Conservation (phyloP, 2,329 filamentous ascomycete species). For the Metarhizium album region DNA sequence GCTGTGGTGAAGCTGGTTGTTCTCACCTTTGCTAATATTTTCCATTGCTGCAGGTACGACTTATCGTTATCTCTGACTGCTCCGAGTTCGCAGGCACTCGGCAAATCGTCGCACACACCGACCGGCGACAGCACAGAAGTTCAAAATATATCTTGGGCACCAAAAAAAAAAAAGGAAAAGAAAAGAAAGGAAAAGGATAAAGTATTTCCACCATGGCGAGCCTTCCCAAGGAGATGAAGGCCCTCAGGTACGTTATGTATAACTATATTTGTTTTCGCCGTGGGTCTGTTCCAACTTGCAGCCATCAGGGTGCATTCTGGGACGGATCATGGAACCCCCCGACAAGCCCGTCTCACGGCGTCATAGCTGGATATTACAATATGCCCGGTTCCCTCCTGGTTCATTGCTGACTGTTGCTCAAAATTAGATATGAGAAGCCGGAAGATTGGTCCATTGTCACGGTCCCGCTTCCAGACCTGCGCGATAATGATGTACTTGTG, state of each 20-base stretch:
- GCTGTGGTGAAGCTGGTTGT: background rate
- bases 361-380: too few species aligned
- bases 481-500: constrained; percentile 50
- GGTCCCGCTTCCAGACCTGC: constrained; percentile 49
- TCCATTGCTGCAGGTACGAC: too few species aligned
- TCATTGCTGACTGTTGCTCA: background rate
- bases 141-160: background rate
- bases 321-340: background rate
- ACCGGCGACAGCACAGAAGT: background rate
- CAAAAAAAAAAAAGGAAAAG: too few species aligned
- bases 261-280: constrained; percentile 1
- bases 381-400: background rate
- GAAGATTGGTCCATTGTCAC: constrained; percentile 49
- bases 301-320: constrained; percentile 13
- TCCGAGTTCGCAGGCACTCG: too few species aligned
- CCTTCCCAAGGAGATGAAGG: constrained; percentile 48
- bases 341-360: background rate
- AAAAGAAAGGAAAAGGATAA: background rate
- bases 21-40: background rate
- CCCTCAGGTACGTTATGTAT: constrained; percentile 39
- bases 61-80: too few species aligned
- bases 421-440: constrained; percentile 48
- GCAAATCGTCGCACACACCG: background rate
- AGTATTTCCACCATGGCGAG: constrained; percentile 20
- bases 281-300: constrained; percentile 3